Evolutionary conservation across 2,329 filamentous ascomycete genomes (phyloP).

Genomic region (Akanthomyces lecanii): DNA sequence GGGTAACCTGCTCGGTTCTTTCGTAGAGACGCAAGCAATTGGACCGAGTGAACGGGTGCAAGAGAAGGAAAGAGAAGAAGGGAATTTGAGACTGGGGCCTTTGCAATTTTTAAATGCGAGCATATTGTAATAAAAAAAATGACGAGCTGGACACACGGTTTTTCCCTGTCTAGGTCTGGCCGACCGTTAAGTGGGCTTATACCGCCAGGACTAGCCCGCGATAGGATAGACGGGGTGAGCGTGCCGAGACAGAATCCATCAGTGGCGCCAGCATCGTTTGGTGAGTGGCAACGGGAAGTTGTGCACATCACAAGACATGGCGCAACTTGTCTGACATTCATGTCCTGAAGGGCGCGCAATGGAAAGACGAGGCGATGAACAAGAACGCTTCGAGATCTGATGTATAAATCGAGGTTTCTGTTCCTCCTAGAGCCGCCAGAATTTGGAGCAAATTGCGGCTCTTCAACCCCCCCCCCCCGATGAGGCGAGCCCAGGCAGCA

Average conservation of each 20-base stretch:
- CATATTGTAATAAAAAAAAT: not conserved
- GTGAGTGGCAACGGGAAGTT: not conserved
- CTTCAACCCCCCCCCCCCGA: not conserved
- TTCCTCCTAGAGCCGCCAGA: not conserved
- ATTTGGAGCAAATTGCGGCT: not conserved
- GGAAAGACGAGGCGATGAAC: not conserved
- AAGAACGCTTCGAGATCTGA: not conserved
- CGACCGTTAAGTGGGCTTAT: conserved; percentile 6
- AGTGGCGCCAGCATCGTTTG: not conserved
- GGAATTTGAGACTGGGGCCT: not conserved
- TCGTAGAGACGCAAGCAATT: not conserved
- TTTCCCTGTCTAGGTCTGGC: not conserved
- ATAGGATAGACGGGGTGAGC: not conserved
- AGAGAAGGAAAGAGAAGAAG: not conserved
- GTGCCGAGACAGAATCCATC: conserved; percentile 1
- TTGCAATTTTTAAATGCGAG: not conserved
- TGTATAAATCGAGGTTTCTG: not conserved
- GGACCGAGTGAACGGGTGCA: not conserved
- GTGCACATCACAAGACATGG: not conserved
- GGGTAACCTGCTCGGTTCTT: not conserved
- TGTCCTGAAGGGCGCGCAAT: not conserved
- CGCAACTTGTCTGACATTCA: not conserved
- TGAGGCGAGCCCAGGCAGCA: not conserved
- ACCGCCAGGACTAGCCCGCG: not conserved
- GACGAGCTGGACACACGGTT: not conserved